Evolutionary conservation across 2,329 filamentous ascomycete species (phyloP), one percentile per base, ranked within the genome.

Genomic region (Claviceps sorghi): DNA sequence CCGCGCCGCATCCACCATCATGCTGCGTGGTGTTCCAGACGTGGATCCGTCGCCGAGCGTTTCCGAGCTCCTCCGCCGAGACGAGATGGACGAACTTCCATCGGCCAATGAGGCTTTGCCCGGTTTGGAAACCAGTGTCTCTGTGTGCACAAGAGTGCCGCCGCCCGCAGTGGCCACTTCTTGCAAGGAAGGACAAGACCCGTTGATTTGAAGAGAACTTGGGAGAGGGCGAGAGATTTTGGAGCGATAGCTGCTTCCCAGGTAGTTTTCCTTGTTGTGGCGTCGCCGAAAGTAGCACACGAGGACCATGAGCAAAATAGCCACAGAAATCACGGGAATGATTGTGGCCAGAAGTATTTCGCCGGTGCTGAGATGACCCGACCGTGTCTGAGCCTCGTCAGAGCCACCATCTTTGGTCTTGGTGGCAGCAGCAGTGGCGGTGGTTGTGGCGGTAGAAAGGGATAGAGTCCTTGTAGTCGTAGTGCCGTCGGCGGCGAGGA

Each of bases 291-390:
- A 52, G 51, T 65, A 64, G 53, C 63, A 70, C 22, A 65, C 54
- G 6, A 69, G 54, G 2, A 69, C 54, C 56, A 67, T 58, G 19
- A 67, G 55, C 9, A 67, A 54, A 4, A 69, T 54, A 0, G 66
- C 56, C 11, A 70, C 52, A 21, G 66, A 59, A 1, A 73, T 55
- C 15, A 75, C 56, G 2, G 73, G 72, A 2, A 76, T 61, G 2
- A 76, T 65, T 2, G 71, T 68, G 1, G 71, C 73, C 15, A 74
- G 58, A 6, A 75, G 60, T 22, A 74, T 65, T 3, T 66, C 61
- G 22, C 59, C 60, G 3, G 61, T 69, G 22, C 57, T 63, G 7
- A 67, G 46, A 29, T 59, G 63, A 10, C 56, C 55, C n/a, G 52
- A 40, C 40, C 54, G 49, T 13, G 55, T 49, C 1, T 58, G 57